Percentiles rank a stretch among this genome's conserved stretches.
Conservation (phyloP, 345 rosid genomes). For the Hibiscus syriacus region DNA sequence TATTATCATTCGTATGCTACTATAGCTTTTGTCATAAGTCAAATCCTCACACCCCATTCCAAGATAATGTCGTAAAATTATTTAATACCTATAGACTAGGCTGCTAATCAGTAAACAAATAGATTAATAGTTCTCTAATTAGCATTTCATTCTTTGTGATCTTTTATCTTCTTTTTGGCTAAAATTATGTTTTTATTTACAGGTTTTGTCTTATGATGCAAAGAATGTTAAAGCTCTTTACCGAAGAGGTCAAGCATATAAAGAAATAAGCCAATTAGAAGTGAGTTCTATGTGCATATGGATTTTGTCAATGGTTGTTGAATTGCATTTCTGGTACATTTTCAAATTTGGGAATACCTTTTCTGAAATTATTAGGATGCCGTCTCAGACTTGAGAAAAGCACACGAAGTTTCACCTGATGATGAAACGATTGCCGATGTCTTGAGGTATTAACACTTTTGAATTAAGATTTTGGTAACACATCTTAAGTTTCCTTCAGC, state of each 20-base stretch:
- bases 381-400: conserved; percentile 66
- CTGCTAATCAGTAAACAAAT: neutral
- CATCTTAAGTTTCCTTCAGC: neutral
- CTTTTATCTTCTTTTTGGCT: conserved; percentile 5
- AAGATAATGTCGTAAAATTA: neutral
- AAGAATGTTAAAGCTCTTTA: conserved; percentile 88
- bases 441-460: conserved; percentile 47
- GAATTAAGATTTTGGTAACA: neutral
- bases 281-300: conserved; percentile 46
- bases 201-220: conserved; percentile 79
- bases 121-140: neutral
- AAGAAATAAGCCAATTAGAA: conserved; percentile 58
- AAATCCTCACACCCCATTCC: neutral
- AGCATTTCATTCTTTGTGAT: neutral
- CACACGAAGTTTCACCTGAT: conserved; percentile 73
- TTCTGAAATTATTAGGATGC: conserved; percentile 52
- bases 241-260: conserved; percentile 95
- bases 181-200: conserved; percentile 12
- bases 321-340: neutral
- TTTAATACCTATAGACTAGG: neutral
- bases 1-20: neutral
- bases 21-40: neutral
- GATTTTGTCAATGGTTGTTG: conserved; percentile 10
- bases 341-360: neutral
- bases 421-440: conserved; percentile 86